Evolutionary conservation across 2,329 filamentous ascomycete genomes (phyloP).

Genomic region (Camillea tinctor): DNA sequence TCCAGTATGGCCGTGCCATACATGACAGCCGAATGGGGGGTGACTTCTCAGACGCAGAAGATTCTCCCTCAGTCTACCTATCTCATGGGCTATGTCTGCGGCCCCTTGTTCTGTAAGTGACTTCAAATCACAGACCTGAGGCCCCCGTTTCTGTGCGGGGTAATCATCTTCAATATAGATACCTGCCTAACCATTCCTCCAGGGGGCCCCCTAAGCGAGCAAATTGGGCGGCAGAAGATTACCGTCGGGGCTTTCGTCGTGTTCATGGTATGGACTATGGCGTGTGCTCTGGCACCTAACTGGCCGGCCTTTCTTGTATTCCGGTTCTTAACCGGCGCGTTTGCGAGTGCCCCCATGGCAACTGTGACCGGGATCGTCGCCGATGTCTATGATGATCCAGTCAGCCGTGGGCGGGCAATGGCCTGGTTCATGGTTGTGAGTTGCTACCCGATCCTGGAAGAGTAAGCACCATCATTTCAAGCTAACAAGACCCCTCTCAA

Average conservation of each 20-base stretch:
- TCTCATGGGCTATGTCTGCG: slow-evolving; percentile 63
- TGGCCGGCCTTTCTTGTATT: slow-evolving; percentile 51
- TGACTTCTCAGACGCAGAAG: slow-evolving; percentile 45
- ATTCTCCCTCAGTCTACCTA: slow-evolving; percentile 63
- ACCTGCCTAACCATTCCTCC: slow-evolving; percentile 39
- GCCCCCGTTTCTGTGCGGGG: neutral
- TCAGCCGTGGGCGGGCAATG: slow-evolving; percentile 58
- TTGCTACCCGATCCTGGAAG: neutral
- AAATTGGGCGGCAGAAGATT: slow-evolving; percentile 55
- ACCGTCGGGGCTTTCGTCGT: slow-evolving; percentile 45
- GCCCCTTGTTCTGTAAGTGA: slow-evolving; percentile 33
- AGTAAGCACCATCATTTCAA: neutral
- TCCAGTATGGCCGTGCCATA: slow-evolving; percentile 61
- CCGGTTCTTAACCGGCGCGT: slow-evolving; percentile 51
- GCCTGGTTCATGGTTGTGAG: slow-evolving; percentile 62
- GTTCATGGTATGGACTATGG: slow-evolving; percentile 54
- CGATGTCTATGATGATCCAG: slow-evolving; percentile 60
- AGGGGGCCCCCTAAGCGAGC: slow-evolving; percentile 66
- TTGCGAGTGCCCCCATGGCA: slow-evolving; percentile 58
- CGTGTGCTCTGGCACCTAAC: slow-evolving; percentile 45
- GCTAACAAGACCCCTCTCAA: slow-evolving; percentile 25
- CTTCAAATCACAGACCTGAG: neutral
- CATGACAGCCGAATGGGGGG: slow-evolving; percentile 56
- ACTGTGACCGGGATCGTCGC: slow-evolving; percentile 64
- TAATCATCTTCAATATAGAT: neutral